A percentile compares a stretch with the other conserved stretches of the same genome.
Evolutionary conservation across 1,284 basidiomycete genomes (phyloP).

Genomic region (Cutaneotrichosporon daszewskae): DNA sequence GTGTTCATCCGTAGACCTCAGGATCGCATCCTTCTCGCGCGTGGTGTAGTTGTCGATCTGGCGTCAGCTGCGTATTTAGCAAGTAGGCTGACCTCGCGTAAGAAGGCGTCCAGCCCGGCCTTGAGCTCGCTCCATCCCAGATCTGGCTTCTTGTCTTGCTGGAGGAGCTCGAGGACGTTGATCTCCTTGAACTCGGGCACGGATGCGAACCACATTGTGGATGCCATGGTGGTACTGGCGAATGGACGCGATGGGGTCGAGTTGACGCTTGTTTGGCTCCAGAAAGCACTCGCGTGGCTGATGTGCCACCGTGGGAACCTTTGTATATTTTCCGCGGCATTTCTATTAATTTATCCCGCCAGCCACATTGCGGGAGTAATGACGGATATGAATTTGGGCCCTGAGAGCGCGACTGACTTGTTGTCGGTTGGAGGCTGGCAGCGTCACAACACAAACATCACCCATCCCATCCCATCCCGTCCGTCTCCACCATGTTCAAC

Average conservation of each 20-base stretch:
- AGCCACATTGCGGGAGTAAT: background rate
- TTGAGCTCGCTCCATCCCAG: conserved; percentile 38
- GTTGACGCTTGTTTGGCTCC: conserved; percentile 17
- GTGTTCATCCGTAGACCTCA: conserved; percentile 30
- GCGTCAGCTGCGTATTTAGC: background rate
- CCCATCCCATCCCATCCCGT: conserved; percentile 5
- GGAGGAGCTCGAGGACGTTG: too few relatives aligned
- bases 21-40: conserved; percentile 37
- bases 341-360: conserved; percentile 6
- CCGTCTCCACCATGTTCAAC: conserved; percentile 8
- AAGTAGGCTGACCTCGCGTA: conserved; percentile 24
- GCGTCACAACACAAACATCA: conserved; percentile 6
- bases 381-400: background rate
- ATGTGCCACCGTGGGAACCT: background rate
- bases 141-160: conserved; percentile 17
- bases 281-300: background rate
- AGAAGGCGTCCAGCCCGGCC: conserved; percentile 32
- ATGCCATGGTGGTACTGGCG: too few relatives aligned
- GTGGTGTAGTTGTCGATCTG: conserved; percentile 40
- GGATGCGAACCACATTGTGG: too few relatives aligned
- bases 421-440: conserved; percentile 4
- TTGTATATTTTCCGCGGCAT: background rate
- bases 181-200: too few relatives aligned
- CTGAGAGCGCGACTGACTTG: conserved; percentile 1
- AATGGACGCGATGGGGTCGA: too few relatives aligned